phyloP scores from a whole-genome alignment of 2,329 filamentous ascomycete species.

The Colletotrichum liaoningense region DNA sequence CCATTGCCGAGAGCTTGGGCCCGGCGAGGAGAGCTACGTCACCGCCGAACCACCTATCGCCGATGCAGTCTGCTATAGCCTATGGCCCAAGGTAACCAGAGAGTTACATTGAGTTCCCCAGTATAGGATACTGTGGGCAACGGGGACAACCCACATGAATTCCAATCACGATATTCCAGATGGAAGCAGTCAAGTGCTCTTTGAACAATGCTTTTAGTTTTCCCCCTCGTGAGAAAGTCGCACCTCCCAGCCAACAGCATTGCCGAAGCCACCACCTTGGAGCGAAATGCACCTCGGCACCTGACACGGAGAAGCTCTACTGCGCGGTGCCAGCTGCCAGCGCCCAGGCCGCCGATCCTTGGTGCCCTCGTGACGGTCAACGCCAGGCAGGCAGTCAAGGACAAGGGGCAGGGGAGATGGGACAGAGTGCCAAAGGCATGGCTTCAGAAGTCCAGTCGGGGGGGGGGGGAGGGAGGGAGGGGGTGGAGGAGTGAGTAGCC shows the following conservation, averaged over 20 bases:
- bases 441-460: too few relatives aligned
- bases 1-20: constrained; percentile 11
- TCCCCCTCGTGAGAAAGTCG: background rate
- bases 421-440: too few relatives aligned
- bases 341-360: constrained; percentile 24
- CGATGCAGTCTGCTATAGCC: background rate
- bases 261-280: background rate
- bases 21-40: background rate
- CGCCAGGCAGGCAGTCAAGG: background rate
- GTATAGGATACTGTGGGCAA: background rate
- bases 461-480: background rate
- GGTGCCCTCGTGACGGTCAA: constrained; percentile 28
- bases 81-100: background rate
- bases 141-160: background rate
- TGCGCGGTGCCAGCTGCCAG: constrained; percentile 24
- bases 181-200: too few relatives aligned
- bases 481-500: constrained; percentile 2
- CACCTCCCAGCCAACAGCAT: background rate
- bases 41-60: background rate
- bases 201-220: too few relatives aligned
- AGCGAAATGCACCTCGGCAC: constrained; percentile 22
- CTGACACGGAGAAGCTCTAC: constrained; percentile 8
- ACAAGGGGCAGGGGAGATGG: background rate
- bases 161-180: background rate
- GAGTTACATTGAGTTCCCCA: background rate